phyloP scores from a whole-genome alignment of 2,329 filamentous ascomycete genomes.

The Claviceps maximensis region DNA sequence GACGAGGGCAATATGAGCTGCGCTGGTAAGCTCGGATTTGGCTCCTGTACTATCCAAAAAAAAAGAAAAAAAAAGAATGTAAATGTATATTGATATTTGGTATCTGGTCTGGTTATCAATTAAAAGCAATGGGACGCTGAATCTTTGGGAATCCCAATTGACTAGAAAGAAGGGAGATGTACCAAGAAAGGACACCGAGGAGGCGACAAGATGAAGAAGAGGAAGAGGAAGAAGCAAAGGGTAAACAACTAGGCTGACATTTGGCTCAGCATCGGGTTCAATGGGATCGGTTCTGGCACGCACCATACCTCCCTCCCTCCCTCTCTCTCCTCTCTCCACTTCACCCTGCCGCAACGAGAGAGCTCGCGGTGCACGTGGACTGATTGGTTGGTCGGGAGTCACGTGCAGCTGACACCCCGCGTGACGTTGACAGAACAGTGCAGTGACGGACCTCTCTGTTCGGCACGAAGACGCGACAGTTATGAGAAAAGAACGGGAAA shows the following conservation, averaged over 20 bases:
- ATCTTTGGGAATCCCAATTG: background rate
- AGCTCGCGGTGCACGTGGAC: slow-evolving; percentile 17
- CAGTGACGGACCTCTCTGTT: slow-evolving; percentile 7
- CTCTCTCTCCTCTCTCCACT: background rate
- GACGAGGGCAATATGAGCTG: background rate
- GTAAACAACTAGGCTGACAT: background rate
- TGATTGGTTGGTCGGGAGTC: slow-evolving; percentile 17
- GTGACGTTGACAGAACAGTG: too few species aligned
- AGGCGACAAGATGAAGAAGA: background rate
- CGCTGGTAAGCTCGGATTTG: background rate
- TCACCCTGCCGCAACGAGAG: background rate
- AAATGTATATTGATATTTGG: background rate
- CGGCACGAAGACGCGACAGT: too few species aligned
- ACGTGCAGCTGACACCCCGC: slow-evolving; percentile 12
- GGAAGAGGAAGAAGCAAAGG: background rate
- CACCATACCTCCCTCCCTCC: too few species aligned
- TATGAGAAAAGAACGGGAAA: too few species aligned
- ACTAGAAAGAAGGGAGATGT: background rate
- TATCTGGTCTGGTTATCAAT: background rate
- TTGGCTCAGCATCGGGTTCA: background rate
- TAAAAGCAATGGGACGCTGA: background rate
- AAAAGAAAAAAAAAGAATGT: background rate
- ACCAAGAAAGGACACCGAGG: background rate
- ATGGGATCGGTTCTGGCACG: background rate
- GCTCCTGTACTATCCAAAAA: background rate